phyloP scores from a whole-genome alignment of 345 rosid species.

The Acer campestre region DNA sequence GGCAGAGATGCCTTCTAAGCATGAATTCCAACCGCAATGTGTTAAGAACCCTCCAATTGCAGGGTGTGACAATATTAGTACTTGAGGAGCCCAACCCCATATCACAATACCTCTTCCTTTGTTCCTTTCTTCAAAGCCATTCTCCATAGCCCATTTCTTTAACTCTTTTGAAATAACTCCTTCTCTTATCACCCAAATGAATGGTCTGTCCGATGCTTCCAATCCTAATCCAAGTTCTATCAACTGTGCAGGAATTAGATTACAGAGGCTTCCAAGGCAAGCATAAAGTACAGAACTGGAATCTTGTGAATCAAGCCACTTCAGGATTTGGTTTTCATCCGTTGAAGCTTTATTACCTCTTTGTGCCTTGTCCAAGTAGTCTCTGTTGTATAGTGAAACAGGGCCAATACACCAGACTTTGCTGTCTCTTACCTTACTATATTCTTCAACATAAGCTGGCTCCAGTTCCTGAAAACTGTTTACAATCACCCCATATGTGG shows the following conservation, averaged over 20 bases:
- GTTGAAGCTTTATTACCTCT: constrained; percentile 34
- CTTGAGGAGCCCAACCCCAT: constrained; percentile 26
- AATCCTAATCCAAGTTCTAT: constrained; percentile 21
- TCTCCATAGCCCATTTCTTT: background rate
- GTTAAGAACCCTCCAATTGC: constrained; percentile 24
- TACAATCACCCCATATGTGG: constrained; percentile 33
- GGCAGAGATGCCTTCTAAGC: constrained; percentile 11
- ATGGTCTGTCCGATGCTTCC: constrained; percentile 16
- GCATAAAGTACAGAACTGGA: constrained; percentile 16
- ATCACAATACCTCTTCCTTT: constrained; percentile 19
- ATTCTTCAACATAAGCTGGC: constrained; percentile 22
- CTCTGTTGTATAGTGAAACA: constrained; percentile 28
- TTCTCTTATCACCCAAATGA: constrained; percentile 9
- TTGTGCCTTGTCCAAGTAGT: constrained; percentile 22
- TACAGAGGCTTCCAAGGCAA: constrained; percentile 20
- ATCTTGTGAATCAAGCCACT: constrained; percentile 29
- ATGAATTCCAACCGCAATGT: constrained; percentile 28
- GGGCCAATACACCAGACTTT: constrained; percentile 33
- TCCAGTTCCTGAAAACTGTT: constrained; percentile 46
- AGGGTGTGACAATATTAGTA: constrained; percentile 16
- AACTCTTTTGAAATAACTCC: constrained; percentile 5
- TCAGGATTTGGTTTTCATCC: constrained; percentile 11
- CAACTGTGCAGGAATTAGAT: constrained; percentile 14
- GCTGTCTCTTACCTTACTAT: constrained; percentile 26
- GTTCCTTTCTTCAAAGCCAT: constrained; percentile 20